Evolutionary conservation across 495 filamentous ascomycete species (phyloP).

Genomic region (Aspergillus sclerotiicarbonarius): DNA sequence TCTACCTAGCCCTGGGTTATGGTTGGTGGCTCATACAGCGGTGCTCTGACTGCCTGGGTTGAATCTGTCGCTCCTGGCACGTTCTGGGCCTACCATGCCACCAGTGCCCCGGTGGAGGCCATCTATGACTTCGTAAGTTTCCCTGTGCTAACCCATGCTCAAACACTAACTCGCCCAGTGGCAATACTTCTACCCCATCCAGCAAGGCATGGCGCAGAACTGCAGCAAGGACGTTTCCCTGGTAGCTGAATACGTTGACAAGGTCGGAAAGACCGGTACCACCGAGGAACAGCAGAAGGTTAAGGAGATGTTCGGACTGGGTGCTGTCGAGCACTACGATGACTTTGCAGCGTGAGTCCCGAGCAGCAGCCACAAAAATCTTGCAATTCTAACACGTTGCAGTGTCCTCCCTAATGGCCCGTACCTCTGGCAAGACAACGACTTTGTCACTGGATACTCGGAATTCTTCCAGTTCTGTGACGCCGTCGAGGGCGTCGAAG

Average conservation of each 20-base stretch:
- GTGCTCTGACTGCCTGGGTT: conserved; percentile 62
- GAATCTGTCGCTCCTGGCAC: conserved; percentile 58
- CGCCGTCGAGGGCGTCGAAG: conserved; percentile 41
- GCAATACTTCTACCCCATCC: conserved; percentile 65
- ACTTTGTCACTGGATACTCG: conserved; percentile 46
- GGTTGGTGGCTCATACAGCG: conserved; percentile 63
- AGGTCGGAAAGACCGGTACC: conserved; percentile 40
- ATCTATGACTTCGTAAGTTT: conserved; percentile 52
- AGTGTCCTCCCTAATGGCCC: conserved; percentile 54
- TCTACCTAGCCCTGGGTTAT: conserved; percentile 56
- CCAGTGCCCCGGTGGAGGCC: conserved; percentile 61
- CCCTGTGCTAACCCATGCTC: background rate
- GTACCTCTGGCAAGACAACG: conserved; percentile 57
- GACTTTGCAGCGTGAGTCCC: conserved; percentile 54
- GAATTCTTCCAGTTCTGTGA: conserved; percentile 57
- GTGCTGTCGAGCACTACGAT: conserved; percentile 50
- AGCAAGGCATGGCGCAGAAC: conserved; percentile 61
- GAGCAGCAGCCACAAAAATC: too few relatives aligned
- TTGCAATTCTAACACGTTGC: conserved; percentile 3
- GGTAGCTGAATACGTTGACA: conserved; percentile 59
- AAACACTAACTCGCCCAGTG: conserved; percentile 31
- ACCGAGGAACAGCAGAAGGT: conserved; percentile 44
- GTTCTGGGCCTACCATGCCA: conserved; percentile 66
- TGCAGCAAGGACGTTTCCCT: conserved; percentile 56
- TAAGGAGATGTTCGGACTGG: conserved; percentile 59